Evolutionary conservation across 78 protist species (phyloP).

Genomic region (Acrasis kona): DNA sequence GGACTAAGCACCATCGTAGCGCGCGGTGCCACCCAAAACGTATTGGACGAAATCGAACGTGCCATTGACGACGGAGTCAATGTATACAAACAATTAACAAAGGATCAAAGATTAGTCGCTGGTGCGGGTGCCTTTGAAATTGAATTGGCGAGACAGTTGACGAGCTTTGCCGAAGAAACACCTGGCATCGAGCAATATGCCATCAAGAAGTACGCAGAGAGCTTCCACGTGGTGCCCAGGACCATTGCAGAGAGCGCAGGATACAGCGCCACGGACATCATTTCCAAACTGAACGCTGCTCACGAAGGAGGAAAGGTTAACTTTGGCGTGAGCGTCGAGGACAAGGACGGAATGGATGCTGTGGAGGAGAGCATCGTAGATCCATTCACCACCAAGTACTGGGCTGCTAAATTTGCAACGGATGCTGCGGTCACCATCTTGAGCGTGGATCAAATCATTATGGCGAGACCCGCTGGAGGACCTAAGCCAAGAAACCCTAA

Average conservation of each 20-base stretch:
- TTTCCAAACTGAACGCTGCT: conserved; percentile 70
- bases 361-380: conserved; percentile 58
- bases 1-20: conserved; percentile 84
- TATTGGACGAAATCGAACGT: conserved; percentile 93
- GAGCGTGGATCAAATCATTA: conserved; percentile 94
- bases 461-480: conserved; percentile 95
- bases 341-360: conserved; percentile 15
- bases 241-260: conserved; percentile 96
- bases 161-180: conserved; percentile 27
- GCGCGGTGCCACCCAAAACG: conserved; percentile 88
- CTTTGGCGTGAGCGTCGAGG: conserved; percentile 83
- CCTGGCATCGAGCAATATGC: conserved; percentile 92
- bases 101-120: conserved; percentile 79
- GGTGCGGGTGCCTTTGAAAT: conserved; percentile 98
- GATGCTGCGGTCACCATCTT: conserved; percentile 94
- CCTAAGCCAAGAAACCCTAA: conserved; percentile 74
- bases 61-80: conserved; percentile 95
- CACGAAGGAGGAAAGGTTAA: conserved; percentile 71
- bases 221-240: conserved; percentile 91
- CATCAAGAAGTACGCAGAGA: conserved; percentile 77
- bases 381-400: conserved; percentile 48
- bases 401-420: conserved; percentile 77
- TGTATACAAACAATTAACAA: conserved; percentile 64
- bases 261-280: conserved; percentile 44
- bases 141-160: conserved; percentile 12